Evolutionary conservation across 2,329 filamentous ascomycete genomes (phyloP).

Genomic region (Macroventuria anomochaeta): DNA sequence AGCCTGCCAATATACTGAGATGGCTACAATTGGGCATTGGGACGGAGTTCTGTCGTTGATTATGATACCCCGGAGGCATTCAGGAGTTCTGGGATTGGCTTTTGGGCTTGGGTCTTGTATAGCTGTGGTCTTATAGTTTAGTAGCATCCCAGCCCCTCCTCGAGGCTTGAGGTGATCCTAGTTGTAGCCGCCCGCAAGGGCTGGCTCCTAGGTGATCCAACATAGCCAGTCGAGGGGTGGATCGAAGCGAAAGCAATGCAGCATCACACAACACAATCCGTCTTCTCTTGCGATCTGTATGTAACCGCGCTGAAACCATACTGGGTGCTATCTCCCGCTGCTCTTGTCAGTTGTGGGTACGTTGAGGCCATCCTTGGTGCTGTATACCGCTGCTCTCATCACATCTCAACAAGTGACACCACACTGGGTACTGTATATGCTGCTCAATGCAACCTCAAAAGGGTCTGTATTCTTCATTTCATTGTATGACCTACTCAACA

Average conservation of each 20-base stretch:
- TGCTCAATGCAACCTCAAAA: neutral
- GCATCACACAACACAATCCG: neutral
- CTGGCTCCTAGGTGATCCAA: conserved; percentile 28
- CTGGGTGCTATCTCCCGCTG: neutral
- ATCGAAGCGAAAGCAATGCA: conserved; percentile 14
- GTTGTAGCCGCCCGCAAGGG: conserved; percentile 27
- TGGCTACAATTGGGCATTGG: conserved; percentile 7
- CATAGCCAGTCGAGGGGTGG: conserved; percentile 25
- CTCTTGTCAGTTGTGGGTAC: neutral
- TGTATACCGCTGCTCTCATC: neutral
- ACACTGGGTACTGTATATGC: neutral
- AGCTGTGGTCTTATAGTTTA: neutral
- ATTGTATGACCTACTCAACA: conserved; percentile 30
- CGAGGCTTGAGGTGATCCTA: conserved; percentile 27
- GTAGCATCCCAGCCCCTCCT: conserved; percentile 13
- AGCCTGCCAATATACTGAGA: conserved; percentile 43
- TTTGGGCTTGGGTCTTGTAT: neutral
- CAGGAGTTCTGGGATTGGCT: conserved; percentile 6
- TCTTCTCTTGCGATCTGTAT: too few species aligned
- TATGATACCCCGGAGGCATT: conserved; percentile 32
- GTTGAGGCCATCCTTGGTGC: too few species aligned
- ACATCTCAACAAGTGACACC: neutral
- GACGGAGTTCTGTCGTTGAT: conserved; percentile 22
- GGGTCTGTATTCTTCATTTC: too few species aligned
- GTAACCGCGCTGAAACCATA: neutral